Evolutionary conservation across 2,329 filamentous ascomycete species (phyloP), one percentile per base, ranked within the genome.

Genomic region (Beauveria medogensis): DNA sequence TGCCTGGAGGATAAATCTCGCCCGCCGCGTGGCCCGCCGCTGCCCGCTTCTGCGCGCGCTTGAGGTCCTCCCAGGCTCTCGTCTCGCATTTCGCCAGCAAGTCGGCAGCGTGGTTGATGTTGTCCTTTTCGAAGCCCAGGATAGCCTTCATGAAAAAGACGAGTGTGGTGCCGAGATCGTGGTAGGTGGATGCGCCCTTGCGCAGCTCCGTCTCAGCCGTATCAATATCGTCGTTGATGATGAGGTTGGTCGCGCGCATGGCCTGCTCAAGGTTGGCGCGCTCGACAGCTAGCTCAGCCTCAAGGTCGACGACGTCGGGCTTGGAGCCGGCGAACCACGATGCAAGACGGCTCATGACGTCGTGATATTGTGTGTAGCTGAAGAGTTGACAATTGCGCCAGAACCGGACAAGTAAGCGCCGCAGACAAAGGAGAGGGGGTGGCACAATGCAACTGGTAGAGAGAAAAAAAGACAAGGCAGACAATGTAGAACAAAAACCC

Each of bases 181-280:
- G 94, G 70, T 95, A 97, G n/a, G 90, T 84, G 6, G 92, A 96
- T 66, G 83, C 82, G 50, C 89, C 87, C 66, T 87, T 82, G 55
- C 82, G 82, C 41, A 96, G 80, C 47, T 85, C 84, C 63, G 80
- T 79, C 75, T 95, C 90, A 6, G 94, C 94, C 44, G 84, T 86
- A 41, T 91, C 89, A 63, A 97, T 88, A 74, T 97, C 91, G 74
- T 96, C 92, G 70, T 94, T 88, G 80, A 96, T 88, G 67, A 96
- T 90, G 61, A 90, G 77, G 9, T 82, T 80, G 5, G 88, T 85
- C 44, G 89, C 88, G 72, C 70, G 72, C 77, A 87, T 82, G 65
- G 84, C 86, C 66, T 83, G 79, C 65, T 80, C 75, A 65, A 89
- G 80, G 68, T 86, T 77, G 47, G 75, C 74, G 64, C 80, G 75